Evolutionary conservation across 1,139 yeast species (phyloP).

Genomic region (Debaryomycetaceae sp.): DNA sequence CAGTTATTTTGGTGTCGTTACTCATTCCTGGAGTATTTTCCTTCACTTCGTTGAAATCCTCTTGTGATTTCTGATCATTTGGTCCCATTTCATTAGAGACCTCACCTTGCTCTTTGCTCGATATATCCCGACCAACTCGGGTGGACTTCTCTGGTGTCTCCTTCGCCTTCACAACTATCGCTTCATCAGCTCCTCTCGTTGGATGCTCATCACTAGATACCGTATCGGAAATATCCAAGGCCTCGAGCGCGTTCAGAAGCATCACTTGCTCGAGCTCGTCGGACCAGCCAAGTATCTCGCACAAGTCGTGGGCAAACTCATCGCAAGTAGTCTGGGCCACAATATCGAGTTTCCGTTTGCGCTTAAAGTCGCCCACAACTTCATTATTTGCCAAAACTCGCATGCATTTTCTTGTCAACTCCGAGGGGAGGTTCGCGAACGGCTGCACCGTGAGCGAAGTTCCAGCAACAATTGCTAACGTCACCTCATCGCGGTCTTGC

Average conservation of each 20-base stretch:
- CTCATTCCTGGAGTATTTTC: too few species aligned
- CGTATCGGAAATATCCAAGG: too few species aligned
- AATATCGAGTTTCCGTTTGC: conserved; percentile 46
- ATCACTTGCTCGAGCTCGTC: conserved; percentile 25
- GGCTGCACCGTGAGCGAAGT: conserved; percentile 86
- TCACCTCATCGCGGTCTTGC: conserved; percentile 47
- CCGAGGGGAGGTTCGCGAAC: conserved; percentile 72
- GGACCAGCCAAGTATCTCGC: conserved; percentile 54
- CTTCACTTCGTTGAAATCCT: too few species aligned
- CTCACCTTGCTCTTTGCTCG: too few species aligned
- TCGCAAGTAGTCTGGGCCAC: conserved; percentile 57
- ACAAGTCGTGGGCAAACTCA: conserved; percentile 41
- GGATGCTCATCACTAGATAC: too few species aligned
- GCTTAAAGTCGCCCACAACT: conserved; percentile 60
- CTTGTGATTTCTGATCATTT: too few species aligned
- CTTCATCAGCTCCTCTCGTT: too few species aligned
- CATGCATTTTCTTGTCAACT: conserved; percentile 35
- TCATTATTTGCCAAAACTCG: conserved; percentile 70
- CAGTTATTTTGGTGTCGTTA: too few species aligned
- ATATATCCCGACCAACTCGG: too few species aligned
- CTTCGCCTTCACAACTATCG: too few species aligned
- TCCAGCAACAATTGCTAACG: conserved; percentile 81
- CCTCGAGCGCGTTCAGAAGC: not conserved
- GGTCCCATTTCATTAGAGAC: too few species aligned
- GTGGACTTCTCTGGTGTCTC: too few species aligned